These are phyloP conservation scores for Zygotorulaspora mrakii DNA, from an alignment of 1,139 yeast species.

Conservation along the genomic window DNA sequence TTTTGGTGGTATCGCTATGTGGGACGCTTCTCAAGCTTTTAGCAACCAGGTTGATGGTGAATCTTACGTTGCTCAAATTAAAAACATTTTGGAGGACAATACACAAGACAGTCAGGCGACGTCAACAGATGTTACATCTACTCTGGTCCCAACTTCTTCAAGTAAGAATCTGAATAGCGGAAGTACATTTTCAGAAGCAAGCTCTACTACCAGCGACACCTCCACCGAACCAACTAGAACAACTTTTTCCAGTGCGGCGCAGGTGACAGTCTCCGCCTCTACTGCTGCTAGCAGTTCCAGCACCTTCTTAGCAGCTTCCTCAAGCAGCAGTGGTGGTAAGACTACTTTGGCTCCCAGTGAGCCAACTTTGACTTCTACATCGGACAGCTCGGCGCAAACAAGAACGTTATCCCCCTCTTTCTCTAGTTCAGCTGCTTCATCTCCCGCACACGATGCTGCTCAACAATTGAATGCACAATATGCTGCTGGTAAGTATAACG, in stretches of 20 bases:
- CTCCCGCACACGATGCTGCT: slow-evolving; percentile 41
- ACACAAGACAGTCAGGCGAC: not conserved
- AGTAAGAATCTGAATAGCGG: too few relatives aligned
- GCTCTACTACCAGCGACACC: slow-evolving; percentile 21
- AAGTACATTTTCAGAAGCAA: slow-evolving; percentile 26
- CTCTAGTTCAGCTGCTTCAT: slow-evolving; percentile 18
- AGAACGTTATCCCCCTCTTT: slow-evolving; percentile 18
- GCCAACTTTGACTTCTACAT: slow-evolving; percentile 9
- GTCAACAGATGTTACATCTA: not conserved
- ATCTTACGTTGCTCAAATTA: slow-evolving; percentile 36
- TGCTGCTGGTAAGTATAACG: slow-evolving; percentile 34
- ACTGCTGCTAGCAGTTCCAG: slow-evolving; percentile 22
- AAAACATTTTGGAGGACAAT: slow-evolving; percentile 30
- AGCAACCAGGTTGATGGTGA: slow-evolving; percentile 48
- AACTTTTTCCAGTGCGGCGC: slow-evolving; percentile 11
- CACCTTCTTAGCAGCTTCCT: slow-evolving; percentile 6
- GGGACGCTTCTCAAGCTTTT: slow-evolving; percentile 88
- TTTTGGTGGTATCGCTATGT: slow-evolving; percentile 83
- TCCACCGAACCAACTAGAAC: slow-evolving; percentile 15
- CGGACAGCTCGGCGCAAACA: slow-evolving; percentile 13
- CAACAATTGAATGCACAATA: slow-evolving; percentile 40
- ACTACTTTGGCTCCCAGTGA: slow-evolving; percentile 11
- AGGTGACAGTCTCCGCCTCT: slow-evolving; percentile 5
- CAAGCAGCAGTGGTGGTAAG: slow-evolving; percentile 1
- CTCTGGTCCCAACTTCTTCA: slow-evolving; percentile 25